Evolutionary conservation across 1,284 basidiomycete species (phyloP).

Genomic region (Phellopilus nigrolimitatus): DNA sequence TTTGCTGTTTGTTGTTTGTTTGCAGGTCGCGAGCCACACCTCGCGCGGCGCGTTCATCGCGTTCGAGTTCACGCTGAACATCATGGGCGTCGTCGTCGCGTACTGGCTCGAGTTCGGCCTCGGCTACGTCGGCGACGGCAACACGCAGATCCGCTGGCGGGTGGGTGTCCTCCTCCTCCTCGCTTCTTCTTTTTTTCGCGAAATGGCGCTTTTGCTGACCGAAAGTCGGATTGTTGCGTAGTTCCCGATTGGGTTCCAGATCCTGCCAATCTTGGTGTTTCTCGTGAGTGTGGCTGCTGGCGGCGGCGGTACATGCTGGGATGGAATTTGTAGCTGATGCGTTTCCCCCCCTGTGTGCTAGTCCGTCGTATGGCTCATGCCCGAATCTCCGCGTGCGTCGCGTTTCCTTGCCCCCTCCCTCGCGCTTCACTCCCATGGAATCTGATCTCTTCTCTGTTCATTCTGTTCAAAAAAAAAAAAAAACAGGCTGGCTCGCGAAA

Average conservation of each 20-base stretch:
- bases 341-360: too few relatives aligned
- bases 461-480: too few relatives aligned
- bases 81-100: constrained; percentile 49
- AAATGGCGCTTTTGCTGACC: too few relatives aligned
- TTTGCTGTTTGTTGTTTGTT: neutral
- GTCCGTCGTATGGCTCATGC: constrained; percentile 32
- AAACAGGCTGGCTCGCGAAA: constrained; percentile 46
- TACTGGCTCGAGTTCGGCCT: constrained; percentile 53
- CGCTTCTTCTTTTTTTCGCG: neutral
- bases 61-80: constrained; percentile 38
- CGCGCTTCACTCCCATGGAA: neutral
- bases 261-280: constrained; percentile 41
- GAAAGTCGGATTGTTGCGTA: constrained; percentile 27
- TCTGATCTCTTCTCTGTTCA: neutral
- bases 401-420: neutral
- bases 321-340: too few relatives aligned
- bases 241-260: constrained; percentile 47
- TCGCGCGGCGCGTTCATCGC: constrained; percentile 38
- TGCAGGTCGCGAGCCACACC: constrained; percentile 39
- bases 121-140: constrained; percentile 43
- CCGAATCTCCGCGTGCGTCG: constrained; percentile 45
- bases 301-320: too few relatives aligned
- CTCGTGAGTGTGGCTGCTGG: constrained; percentile 37
- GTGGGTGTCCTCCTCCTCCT: constrained; percentile 24
- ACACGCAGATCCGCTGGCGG: constrained; percentile 38